Conservation (phyloP, 2,329 filamentous ascomycete species). For the Colletotrichum sidae region DNA sequence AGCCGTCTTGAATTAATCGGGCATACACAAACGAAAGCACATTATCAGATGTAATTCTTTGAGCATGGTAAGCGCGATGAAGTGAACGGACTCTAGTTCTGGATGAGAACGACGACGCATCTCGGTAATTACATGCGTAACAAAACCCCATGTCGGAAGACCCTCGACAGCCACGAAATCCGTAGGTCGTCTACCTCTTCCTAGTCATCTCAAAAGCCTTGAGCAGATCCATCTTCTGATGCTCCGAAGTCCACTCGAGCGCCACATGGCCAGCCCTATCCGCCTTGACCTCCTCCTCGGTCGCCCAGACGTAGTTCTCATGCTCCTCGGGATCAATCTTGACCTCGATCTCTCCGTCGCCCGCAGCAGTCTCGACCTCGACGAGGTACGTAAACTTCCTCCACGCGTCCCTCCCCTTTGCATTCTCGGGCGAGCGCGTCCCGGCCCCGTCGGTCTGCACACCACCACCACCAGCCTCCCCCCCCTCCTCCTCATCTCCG, state of each 20-base stretch:
- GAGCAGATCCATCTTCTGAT: conserved; percentile 35
- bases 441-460: not conserved
- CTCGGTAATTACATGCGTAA: no score
- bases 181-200: not conserved
- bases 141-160: no score
- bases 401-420: conserved; percentile 41
- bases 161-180: no score
- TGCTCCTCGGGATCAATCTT: conserved; percentile 54
- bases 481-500: no score
- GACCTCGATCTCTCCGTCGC: conserved; percentile 7
- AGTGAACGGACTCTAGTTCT: no score
- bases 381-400: conserved; percentile 50
- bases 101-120: no score
- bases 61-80: no score
- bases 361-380: conserved; percentile 44
- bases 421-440: conserved; percentile 6
- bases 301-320: conserved; percentile 51
- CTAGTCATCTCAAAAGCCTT: conserved; percentile 29
- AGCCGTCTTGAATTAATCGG: no score
- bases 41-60: no score
- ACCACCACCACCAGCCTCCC: not conserved
- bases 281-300: conserved; percentile 50
- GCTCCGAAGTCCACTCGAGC: conserved; percentile 37
- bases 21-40: no score
- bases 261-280: conserved; percentile 9